These are phyloP conservation scores for Yarrowia hollandica DNA, from an alignment of 805 yeast genomes.

Conservation along the genomic window DNA sequence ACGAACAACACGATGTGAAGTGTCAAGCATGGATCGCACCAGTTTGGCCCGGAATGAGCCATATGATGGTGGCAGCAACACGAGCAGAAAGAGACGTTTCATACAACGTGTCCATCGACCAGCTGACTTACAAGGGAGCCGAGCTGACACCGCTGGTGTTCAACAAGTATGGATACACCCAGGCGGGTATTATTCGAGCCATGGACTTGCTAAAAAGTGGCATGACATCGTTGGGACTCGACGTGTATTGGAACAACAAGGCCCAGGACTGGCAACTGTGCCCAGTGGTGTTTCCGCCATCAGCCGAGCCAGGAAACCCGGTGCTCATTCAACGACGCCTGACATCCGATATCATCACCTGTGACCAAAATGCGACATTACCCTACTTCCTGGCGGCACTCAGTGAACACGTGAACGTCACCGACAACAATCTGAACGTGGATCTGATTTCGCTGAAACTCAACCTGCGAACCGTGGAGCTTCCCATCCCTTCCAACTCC, in stretches of 20 bases:
- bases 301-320: not conserved
- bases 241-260: conserved; percentile 53
- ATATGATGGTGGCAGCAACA: conserved; percentile 24
- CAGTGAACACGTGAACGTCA: conserved; percentile 42
- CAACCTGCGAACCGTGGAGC: conserved; percentile 37
- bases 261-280: conserved; percentile 54
- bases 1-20: not conserved
- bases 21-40: conserved; percentile 17
- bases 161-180: conserved; percentile 39
- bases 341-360: not conserved
- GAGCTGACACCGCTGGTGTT: conserved; percentile 41
- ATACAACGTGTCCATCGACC: conserved; percentile 40
- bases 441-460: conserved; percentile 45
- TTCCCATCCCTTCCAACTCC: not conserved
- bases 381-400: conserved; percentile 34
- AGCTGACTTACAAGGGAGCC: conserved; percentile 41
- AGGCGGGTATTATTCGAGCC: conserved; percentile 35
- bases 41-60: conserved; percentile 16
- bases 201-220: conserved; percentile 41
- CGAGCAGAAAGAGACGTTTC: conserved; percentile 42
- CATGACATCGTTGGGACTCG: conserved; percentile 44
- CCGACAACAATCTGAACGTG: conserved; percentile 51
- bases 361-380: conserved; percentile 13
- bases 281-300: conserved; percentile 42
- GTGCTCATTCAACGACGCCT: not conserved